Evolutionary conservation across 768 basidiomycete species (phyloP).

Genomic region (Boletus rubropictus): DNA sequence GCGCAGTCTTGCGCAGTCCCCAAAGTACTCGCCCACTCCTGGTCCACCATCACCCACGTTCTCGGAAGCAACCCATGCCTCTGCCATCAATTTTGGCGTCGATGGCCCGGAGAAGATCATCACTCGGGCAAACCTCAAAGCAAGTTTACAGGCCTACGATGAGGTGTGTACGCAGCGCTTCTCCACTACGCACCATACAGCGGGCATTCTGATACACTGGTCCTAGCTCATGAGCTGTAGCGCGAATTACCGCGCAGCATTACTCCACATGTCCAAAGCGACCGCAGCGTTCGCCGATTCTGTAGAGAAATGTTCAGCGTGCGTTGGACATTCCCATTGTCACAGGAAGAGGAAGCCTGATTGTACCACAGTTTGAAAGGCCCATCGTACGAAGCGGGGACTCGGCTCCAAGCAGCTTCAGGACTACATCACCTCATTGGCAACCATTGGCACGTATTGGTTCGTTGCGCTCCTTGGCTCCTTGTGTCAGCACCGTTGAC

Average conservation of each 20-base stretch:
- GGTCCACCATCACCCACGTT: constrained; percentile 78
- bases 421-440: constrained; percentile 89
- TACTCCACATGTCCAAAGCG: constrained; percentile 75
- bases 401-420: constrained; percentile 76
- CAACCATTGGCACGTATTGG: constrained; percentile 90
- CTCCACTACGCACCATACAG: neutral
- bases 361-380: constrained; percentile 56
- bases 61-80: constrained; percentile 74
- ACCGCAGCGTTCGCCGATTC: constrained; percentile 84
- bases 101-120: constrained; percentile 79
- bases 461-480: constrained; percentile 34
- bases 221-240: constrained; percentile 68
- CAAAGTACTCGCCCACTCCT: constrained; percentile 43
- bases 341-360: neutral
- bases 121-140: constrained; percentile 70
- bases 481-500: constrained; percentile 3
- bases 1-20: constrained; percentile 45
- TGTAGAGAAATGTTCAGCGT: constrained; percentile 81
- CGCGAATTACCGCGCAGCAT: constrained; percentile 73
- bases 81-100: constrained; percentile 69
- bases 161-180: constrained; percentile 46
- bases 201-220: constrained; percentile 16
- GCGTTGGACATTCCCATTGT: constrained; percentile 23
- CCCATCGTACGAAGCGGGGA: constrained; percentile 73
- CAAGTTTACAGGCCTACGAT: constrained; percentile 74